Percentiles rank a stretch among this genome's conserved stretches.
These are phyloP conservation scores for Epichloe scottii DNA, from an alignment of 2,329 filamentous ascomycete genomes.

Conservation along the genomic window DNA sequence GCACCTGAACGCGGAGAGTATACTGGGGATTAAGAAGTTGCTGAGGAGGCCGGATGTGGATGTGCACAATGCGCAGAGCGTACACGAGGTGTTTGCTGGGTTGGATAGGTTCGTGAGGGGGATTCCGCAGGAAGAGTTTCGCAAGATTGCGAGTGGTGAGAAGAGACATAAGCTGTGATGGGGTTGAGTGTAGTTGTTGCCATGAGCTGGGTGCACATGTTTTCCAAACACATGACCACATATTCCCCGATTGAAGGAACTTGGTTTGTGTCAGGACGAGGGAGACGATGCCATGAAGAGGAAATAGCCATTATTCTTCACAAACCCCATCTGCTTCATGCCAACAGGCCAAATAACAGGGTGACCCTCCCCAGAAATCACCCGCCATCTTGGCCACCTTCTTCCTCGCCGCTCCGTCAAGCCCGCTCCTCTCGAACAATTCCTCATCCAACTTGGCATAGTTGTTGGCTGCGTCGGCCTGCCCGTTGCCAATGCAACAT, in stretches of 20 bases:
- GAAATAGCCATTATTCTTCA: not conserved
- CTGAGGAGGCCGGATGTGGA: constrained; percentile 64
- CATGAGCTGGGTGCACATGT: no score
- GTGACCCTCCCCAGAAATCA: constrained; percentile 76
- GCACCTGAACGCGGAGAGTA: constrained; percentile 67
- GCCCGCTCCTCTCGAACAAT: constrained; percentile 30
- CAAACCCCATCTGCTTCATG: constrained; percentile 15
- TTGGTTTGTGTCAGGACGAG: no score
- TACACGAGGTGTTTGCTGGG: constrained; percentile 75
- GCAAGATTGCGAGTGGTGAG: constrained; percentile 70
- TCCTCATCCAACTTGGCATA: constrained; percentile 34
- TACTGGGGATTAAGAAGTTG: constrained; percentile 75
- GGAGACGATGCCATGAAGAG: no score
- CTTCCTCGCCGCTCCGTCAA: constrained; percentile 35
- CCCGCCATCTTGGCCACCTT: constrained; percentile 50
- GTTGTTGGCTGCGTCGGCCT: constrained; percentile 12
- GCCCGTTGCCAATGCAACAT: constrained; percentile 27
- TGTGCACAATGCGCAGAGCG: constrained; percentile 61
- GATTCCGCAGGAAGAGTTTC: constrained; percentile 79
- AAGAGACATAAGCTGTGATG: constrained; percentile 83
- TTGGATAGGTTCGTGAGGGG: constrained; percentile 69
- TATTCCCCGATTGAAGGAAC: no score
- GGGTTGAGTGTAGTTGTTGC: not conserved
- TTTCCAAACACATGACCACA: no score
- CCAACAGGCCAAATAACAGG: constrained; percentile 68